Base-by-base conservation (phyloP, 306 rosid species). In the Vigna radiata region DNA sequence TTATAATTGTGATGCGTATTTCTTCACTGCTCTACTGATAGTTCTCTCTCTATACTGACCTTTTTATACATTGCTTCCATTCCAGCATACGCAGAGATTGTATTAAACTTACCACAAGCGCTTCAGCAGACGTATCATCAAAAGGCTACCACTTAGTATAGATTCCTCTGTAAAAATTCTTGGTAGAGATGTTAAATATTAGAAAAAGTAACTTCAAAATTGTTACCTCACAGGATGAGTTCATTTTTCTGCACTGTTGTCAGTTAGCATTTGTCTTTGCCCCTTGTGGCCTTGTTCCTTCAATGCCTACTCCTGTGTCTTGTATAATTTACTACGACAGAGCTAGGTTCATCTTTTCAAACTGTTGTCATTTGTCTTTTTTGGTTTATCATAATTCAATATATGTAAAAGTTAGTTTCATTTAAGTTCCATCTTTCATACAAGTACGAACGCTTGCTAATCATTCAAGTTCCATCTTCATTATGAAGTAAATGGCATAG, bases 61-160 rank as follows among this genome's bases (percentile, higher is more conserved):
- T 79, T 36, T 27, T 67, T 41, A 33, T 67, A 31, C 71, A 84
- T 49, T 65, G 54, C 33, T 79, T 43, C 52, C 52, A 18, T 83
- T 70, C 29, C 96, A 95, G 98, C 97, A 36, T 95, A 89, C 47
- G 97, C 98, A 7, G 97, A 95, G 88, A 88, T 95, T 48, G 96
- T 95, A 65, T 83, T 95, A 81, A 95, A 92, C 80, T 82, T 95
- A 82, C 96, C 92, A 0, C 86, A 75, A 55, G 96, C 95, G 47
- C 85, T 90, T 75, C 89, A 82, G 77, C 90, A 94, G 86, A 74
- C 81, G 53, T 44, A 75, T 52, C 90, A 84, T 66, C 83, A 75
- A 78, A 85, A 76, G 50, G 73, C 81, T 19, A 60, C 87, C 46
- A 3, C 73, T 12, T 86, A 10, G 72, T 58, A 77, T 66, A 61